A percentile compares a stretch with the other conserved stretches of the same genome.
These are phyloP conservation scores for Phylloporus arenicola DNA, from an alignment of 768 basidiomycete species.

Conservation along the genomic window DNA sequence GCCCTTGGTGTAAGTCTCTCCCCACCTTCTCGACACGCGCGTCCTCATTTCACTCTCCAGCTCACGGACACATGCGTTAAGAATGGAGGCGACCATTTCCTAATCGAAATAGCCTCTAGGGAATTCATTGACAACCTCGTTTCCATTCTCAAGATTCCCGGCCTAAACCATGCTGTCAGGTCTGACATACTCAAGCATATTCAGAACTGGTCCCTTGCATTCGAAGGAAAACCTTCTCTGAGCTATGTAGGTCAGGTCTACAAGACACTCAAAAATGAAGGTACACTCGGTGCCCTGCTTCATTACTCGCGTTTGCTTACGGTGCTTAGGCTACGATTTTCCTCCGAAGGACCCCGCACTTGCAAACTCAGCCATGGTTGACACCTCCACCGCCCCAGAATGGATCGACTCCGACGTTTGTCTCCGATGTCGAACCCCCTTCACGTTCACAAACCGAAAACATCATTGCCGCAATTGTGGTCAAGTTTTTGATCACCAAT, in stretches of 20 bases:
- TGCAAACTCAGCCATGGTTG: conserved; percentile 79
- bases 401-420: conserved; percentile 98
- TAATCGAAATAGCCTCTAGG: conserved; percentile 75
- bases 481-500: conserved; percentile 90
- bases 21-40: background rate
- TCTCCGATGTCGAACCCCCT: conserved; percentile 83
- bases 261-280: conserved; percentile 67
- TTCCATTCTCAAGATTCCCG: conserved; percentile 76
- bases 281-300: conserved; percentile 35
- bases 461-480: conserved; percentile 99
- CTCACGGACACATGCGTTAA: conserved; percentile 90
- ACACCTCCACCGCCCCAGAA: conserved; percentile 87
- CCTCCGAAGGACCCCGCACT: conserved; percentile 71
- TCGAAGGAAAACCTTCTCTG: conserved; percentile 73
- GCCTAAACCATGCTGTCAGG: conserved; percentile 78
- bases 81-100: conserved; percentile 93
- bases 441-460: conserved; percentile 93
- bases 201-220: conserved; percentile 94
- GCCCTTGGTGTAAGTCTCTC: conserved; percentile 66
- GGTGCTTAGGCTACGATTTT: conserved; percentile 64
- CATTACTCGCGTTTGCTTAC: background rate
- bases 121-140: conserved; percentile 94
- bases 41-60: conserved; percentile 36
- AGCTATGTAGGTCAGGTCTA: conserved; percentile 78
- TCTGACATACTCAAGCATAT: conserved; percentile 67